phyloP scores from a whole-genome alignment of 352 stramenopile species.

The Globisporangium alternatum region DNA sequence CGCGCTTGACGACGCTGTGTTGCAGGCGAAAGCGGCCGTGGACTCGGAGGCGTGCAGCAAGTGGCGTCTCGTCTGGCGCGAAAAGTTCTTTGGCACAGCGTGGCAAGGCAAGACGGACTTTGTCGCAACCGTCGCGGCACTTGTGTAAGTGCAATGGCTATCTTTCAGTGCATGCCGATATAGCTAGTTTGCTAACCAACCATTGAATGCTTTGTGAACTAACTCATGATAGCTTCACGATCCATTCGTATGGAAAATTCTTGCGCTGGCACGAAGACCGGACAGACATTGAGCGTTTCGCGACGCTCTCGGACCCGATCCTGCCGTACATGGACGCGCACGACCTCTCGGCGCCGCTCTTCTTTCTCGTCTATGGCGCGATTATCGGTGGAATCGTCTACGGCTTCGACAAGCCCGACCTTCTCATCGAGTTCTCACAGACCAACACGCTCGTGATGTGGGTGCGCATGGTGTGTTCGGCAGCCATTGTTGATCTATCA shows the following conservation, averaged over 20 bases:
- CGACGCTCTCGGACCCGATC: constrained; percentile 27
- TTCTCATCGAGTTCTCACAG: constrained; percentile 33
- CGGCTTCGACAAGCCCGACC: constrained; percentile 27
- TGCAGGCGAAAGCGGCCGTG: background rate
- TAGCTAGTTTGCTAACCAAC: too few species aligned
- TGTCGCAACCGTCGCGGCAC: background rate
- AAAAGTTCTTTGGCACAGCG: constrained; percentile 3
- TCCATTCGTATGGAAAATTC: constrained; percentile 27
- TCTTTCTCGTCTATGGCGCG: constrained; percentile 30
- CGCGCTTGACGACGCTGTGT: background rate
- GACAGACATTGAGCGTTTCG: constrained; percentile 26
- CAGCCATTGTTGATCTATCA: background rate
- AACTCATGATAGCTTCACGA: constrained; percentile 19
- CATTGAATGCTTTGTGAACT: too few species aligned
- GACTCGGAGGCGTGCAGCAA: constrained; percentile 2
- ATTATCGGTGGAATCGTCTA: constrained; percentile 26
- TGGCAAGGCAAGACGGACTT: constrained; percentile 7
- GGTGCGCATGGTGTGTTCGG: constrained; percentile 28
- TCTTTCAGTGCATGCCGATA: background rate
- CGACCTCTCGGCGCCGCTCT: constrained; percentile 29
- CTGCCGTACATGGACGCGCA: constrained; percentile 20
- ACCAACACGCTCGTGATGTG: constrained; percentile 31
- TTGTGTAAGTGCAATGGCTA: constrained; percentile 6
- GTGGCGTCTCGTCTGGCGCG: constrained; percentile 5
- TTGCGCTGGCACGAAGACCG: constrained; percentile 33